phyloP scores from a whole-genome alignment of 768 basidiomycete species.

The Tulasnella sp. region DNA sequence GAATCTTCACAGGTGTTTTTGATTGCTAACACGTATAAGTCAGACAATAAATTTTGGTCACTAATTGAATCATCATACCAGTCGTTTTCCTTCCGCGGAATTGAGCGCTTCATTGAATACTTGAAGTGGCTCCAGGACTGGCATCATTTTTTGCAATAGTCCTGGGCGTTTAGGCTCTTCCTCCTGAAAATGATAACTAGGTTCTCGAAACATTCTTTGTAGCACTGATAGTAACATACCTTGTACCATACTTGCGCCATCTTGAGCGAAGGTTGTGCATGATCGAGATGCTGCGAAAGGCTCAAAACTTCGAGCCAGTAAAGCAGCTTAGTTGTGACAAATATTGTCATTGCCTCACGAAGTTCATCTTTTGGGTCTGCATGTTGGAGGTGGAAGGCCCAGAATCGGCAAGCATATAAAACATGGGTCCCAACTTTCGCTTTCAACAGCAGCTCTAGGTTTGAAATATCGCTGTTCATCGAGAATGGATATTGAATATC shows the following conservation, averaged over 20 bases:
- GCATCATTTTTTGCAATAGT: too few relatives aligned
- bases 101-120: too few relatives aligned
- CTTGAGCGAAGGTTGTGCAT: background rate
- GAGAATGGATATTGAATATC: background rate
- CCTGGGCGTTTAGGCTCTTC: too few relatives aligned
- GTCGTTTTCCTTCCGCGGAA: too few relatives aligned
- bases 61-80: too few relatives aligned
- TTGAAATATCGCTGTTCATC: background rate
- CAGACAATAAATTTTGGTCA: too few relatives aligned
- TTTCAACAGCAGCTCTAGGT: background rate
- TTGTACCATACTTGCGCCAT: background rate
- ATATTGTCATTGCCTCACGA: background rate
- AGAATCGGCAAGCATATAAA: background rate
- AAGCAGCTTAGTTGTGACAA: conserved; percentile 1
- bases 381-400: background rate
- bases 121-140: too few relatives aligned
- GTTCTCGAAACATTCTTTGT: background rate
- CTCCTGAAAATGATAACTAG: too few relatives aligned
- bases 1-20: background rate
- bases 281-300: background rate
- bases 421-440: background rate
- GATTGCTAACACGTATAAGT: too few relatives aligned
- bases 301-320: conserved; percentile 2
- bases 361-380: background rate
- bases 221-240: background rate